These are phyloP conservation scores for Hydnum rufescens DNA, from an alignment of 768 basidiomycete genomes.

Conservation along the genomic window DNA sequence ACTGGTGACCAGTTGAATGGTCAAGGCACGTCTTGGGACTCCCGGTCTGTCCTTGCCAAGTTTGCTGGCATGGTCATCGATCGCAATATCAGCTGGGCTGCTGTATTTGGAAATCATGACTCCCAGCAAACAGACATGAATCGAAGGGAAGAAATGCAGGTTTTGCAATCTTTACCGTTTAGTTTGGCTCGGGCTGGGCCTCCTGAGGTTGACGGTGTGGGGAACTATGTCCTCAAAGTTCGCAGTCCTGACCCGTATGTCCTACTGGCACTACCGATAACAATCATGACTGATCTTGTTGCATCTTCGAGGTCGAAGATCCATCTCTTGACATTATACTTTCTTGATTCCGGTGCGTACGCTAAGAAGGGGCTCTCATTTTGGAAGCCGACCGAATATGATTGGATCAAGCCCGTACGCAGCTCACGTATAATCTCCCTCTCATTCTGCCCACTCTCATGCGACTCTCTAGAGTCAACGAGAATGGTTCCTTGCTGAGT, in stretches of 20 bases:
- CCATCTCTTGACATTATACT: constrained; percentile 78
- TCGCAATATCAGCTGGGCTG: constrained; percentile 70
- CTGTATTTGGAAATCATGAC: constrained; percentile 91
- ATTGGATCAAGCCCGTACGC: constrained; percentile 57
- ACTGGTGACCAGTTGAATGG: constrained; percentile 89
- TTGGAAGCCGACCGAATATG: constrained; percentile 50
- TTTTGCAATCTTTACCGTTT: constrained; percentile 56
- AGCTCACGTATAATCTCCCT: neutral
- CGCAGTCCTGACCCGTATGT: constrained; percentile 68
- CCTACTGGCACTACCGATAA: neutral
- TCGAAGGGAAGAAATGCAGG: constrained; percentile 42
- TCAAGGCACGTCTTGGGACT: constrained; percentile 76
- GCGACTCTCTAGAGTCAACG: constrained; percentile 41
- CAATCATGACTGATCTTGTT: neutral
- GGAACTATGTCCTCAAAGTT: constrained; percentile 81
- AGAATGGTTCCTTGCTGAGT: constrained; percentile 78
- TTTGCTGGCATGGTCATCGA: constrained; percentile 61
- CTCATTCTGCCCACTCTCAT: too few species aligned
- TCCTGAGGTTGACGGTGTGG: constrained; percentile 66
- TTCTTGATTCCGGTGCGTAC: constrained; percentile 77
- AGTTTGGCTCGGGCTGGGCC: constrained; percentile 68
- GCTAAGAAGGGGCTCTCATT: constrained; percentile 36
- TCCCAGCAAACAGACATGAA: constrained; percentile 39
- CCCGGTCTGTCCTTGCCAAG: constrained; percentile 73
- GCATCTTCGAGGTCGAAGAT: constrained; percentile 45